phyloP scores from a whole-genome alignment of 805 yeast species.

The Pichia phayaonensis region DNA sequence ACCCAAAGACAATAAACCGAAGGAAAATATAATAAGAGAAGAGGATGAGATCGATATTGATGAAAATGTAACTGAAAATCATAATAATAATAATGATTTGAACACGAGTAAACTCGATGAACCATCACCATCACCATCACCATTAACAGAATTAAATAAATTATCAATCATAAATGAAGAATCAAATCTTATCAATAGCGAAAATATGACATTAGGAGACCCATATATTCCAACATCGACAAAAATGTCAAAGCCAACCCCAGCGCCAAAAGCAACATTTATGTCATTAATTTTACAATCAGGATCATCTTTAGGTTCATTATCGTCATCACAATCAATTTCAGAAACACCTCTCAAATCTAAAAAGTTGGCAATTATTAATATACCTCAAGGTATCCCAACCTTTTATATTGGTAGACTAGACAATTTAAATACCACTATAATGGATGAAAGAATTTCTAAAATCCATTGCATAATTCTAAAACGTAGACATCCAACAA shows the following conservation, averaged over 20 bases:
- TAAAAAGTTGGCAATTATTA: slow-evolving; percentile 28
- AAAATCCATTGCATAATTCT: slow-evolving; percentile 71
- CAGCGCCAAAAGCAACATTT: slow-evolving; percentile 6
- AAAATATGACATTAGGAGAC: neutral
- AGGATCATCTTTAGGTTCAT: slow-evolving; percentile 35
- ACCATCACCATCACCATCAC: neutral
- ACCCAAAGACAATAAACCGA: slow-evolving; percentile 2
- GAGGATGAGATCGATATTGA: neutral
- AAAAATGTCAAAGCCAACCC: neutral
- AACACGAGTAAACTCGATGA: neutral
- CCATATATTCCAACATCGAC: neutral
- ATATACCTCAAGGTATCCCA: slow-evolving; percentile 59
- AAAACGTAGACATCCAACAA: slow-evolving; percentile 54
- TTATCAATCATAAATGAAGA: neutral
- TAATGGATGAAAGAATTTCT: slow-evolving; percentile 72
- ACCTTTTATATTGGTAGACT: slow-evolving; percentile 71
- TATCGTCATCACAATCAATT: neutral
- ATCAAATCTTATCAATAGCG: neutral
- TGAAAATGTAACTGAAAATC: neutral
- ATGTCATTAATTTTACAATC: slow-evolving; percentile 49
- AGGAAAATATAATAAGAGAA: neutral
- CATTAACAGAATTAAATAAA: neutral
- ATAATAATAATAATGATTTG: neutral
- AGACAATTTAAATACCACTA: slow-evolving; percentile 49
- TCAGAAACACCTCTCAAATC: neutral